Percentiles rank a stretch among this genome's conserved stretches.
Conservation (phyloP, 176 grass and related monocot genomes). For the Neostapfia colusana region DNA sequence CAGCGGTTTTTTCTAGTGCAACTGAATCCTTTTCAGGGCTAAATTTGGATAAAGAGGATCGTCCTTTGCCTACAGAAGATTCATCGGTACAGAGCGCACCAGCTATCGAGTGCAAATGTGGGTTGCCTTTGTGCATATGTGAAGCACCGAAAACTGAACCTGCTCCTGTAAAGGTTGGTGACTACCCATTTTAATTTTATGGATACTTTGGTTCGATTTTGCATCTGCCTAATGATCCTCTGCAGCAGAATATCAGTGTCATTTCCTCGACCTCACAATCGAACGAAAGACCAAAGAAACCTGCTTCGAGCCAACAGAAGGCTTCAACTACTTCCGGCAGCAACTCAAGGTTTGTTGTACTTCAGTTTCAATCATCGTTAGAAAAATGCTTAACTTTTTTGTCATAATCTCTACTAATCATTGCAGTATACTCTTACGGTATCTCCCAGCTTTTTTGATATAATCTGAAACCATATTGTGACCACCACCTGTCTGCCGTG, state of each 20-base stretch:
- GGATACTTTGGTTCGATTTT: background rate
- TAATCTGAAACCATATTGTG: slow-evolving; percentile 17
- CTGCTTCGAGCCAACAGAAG: slow-evolving; percentile 65
- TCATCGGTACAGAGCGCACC: slow-evolving; percentile 27
- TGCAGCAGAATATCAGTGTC: slow-evolving; percentile 47
- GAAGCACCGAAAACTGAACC: slow-evolving; percentile 75
- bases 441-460: background rate
- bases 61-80: slow-evolving; percentile 32
- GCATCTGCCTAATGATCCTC: background rate
- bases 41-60: slow-evolving; percentile 53
- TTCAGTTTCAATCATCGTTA: slow-evolving; percentile 18
- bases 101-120: slow-evolving; percentile 77
- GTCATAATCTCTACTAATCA: slow-evolving; percentile 4
- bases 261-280: slow-evolving; percentile 49
- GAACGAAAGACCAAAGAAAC: slow-evolving; percentile 71
- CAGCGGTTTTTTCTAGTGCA: slow-evolving; percentile 49
- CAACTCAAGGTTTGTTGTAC: slow-evolving; percentile 67
- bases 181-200: background rate
- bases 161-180: slow-evolving; percentile 51
- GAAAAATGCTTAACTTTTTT: background rate
- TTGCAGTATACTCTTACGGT: background rate
- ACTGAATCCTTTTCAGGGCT: slow-evolving; percentile 73
- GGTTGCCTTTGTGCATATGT: slow-evolving; percentile 99
- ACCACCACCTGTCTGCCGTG: background rate
- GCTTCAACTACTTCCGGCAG: slow-evolving; percentile 60